Percentiles rank a stretch among this genome's conserved stretches.
These are phyloP conservation scores for Rubus parviflorus DNA, from an alignment of 306 rosid genomes.

Conservation along the genomic window DNA sequence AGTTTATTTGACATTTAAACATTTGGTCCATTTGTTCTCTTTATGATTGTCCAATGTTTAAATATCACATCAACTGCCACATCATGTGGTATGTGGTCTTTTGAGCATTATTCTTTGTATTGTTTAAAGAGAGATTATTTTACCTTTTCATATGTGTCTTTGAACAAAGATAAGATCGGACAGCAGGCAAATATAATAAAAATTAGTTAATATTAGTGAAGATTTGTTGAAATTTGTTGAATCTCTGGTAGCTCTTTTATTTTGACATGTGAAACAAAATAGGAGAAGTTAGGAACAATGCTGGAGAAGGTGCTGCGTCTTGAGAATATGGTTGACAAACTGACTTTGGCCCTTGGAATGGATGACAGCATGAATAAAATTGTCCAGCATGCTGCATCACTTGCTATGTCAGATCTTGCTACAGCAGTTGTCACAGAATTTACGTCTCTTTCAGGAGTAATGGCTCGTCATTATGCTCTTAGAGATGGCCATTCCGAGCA, in stretches of 20 bases:
- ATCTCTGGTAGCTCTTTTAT: conserved; percentile 24
- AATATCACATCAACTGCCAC: background rate
- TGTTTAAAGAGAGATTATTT: background rate
- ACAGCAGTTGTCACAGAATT: conserved; percentile 94
- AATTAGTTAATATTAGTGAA: too few relatives aligned
- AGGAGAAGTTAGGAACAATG: conserved; percentile 97
- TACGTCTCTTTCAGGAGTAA: conserved; percentile 90
- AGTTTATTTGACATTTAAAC: background rate
- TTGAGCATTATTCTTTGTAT: background rate
- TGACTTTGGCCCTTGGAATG: conserved; percentile 54
- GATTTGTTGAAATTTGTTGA: conserved; percentile 4
- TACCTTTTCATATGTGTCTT: background rate
- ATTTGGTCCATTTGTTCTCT: background rate
- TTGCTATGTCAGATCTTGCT: conserved; percentile 96
- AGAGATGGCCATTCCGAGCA: conserved; percentile 87
- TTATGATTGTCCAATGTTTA: background rate
- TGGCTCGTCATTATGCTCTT: conserved; percentile 94
- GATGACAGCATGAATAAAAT: conserved; percentile 45
- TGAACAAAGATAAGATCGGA: conserved; percentile 4
- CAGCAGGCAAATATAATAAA: too few relatives aligned
- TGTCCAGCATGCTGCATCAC: conserved; percentile 75
- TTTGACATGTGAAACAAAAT: conserved; percentile 35
- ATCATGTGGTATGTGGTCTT: background rate
- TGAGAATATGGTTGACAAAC: conserved; percentile 51
- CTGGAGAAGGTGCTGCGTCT: conserved; percentile 85